phyloP scores from a whole-genome alignment of 2,329 filamentous ascomycete genomes.

The Alternaria longipes region DNA sequence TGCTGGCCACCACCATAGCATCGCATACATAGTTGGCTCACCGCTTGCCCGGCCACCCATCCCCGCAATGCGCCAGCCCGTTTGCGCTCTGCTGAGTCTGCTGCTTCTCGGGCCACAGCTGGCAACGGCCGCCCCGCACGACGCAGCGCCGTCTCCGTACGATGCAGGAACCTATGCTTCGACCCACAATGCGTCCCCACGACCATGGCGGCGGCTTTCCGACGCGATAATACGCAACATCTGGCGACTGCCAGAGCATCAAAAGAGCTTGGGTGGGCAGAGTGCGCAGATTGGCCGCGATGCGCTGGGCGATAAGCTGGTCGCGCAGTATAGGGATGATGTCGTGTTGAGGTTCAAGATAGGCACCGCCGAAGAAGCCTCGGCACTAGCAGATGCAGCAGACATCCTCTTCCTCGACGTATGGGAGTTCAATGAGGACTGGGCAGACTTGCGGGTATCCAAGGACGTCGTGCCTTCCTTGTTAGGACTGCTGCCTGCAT shows the following conservation, averaged over 20 bases:
- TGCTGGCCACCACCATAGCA: conserved; percentile 2
- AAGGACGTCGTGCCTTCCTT: conserved; percentile 81
- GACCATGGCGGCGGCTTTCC: conserved; percentile 51
- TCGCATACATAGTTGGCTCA: background rate
- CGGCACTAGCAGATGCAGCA: conserved; percentile 75
- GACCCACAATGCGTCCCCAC: conserved; percentile 29
- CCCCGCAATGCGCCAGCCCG: conserved; percentile 42
- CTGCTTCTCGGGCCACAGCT: conserved; percentile 44
- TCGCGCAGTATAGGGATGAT: conserved; percentile 74
- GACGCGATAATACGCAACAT: conserved; percentile 47
- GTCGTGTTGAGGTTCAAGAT: conserved; percentile 92
- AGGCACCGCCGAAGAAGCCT: conserved; percentile 72
- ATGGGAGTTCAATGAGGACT: conserved; percentile 84
- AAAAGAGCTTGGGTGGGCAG: conserved; percentile 17
- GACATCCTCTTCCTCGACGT: conserved; percentile 84
- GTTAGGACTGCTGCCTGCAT: conserved; percentile 77
- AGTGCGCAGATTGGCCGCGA: background rate
- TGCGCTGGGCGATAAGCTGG: conserved; percentile 31
- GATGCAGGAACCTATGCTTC: conserved; percentile 18
- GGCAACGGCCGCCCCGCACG: conserved; percentile 45
- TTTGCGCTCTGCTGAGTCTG: conserved; percentile 39
- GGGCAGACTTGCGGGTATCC: conserved; percentile 83
- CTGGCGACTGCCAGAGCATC: conserved; percentile 39
- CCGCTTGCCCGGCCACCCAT: background rate
- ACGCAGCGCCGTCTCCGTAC: conserved; percentile 24